phyloP scores from a whole-genome alignment of 2,329 filamentous ascomycete species.

The Xylariaceae sp. region DNA sequence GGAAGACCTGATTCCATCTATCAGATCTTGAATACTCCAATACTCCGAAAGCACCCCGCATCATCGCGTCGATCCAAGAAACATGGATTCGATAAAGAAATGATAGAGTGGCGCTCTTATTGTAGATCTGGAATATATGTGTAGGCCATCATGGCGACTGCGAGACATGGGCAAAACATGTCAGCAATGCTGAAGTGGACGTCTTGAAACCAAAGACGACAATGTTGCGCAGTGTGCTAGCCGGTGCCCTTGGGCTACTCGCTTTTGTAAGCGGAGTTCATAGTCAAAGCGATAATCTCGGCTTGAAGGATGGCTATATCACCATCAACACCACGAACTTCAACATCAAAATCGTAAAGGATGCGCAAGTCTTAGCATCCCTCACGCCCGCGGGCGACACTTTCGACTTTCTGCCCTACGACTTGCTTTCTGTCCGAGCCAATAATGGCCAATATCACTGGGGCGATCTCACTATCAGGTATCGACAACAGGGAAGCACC shows the following conservation, averaged over 20 bases:
- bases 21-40: constrained; percentile 7
- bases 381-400: constrained; percentile 37
- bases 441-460: constrained; percentile 56
- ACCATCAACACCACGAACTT: constrained; percentile 41
- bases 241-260: constrained; percentile 16
- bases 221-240: constrained; percentile 5
- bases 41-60: constrained; percentile 9
- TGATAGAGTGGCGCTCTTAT: neutral
- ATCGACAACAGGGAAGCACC: constrained; percentile 39
- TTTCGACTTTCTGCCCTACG: constrained; percentile 57
- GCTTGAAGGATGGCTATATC: constrained; percentile 40
- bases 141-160: constrained; percentile 1
- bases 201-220: constrained; percentile 3
- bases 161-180: neutral
- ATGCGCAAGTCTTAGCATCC: constrained; percentile 49
- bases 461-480: constrained; percentile 56
- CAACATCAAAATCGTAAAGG: constrained; percentile 40
- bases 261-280: constrained; percentile 6
- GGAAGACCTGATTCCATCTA: constrained; percentile 3
- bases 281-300: constrained; percentile 35
- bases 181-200: neutral
- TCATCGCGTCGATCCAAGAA: constrained; percentile 6
- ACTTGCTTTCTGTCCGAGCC: constrained; percentile 45
- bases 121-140: constrained; percentile 1
- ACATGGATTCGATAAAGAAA: neutral